Percentiles rank a stretch among this genome's conserved stretches.
Evolutionary conservation across 2,329 filamentous ascomycete genomes (phyloP).

Genomic region (Colletotrichum melonis): DNA sequence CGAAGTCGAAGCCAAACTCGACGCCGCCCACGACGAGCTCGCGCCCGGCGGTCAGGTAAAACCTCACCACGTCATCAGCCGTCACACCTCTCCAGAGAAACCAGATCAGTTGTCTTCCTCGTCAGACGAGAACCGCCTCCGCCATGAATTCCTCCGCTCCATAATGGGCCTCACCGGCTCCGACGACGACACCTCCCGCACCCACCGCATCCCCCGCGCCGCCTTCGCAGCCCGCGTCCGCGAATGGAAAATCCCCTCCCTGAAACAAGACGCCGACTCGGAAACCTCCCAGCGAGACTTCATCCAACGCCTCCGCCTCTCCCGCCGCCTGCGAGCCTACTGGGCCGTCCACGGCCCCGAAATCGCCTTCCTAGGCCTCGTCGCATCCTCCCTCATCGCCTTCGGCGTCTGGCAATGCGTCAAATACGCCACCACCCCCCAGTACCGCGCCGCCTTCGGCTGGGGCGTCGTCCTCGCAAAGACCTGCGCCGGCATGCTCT

Average conservation of each 20-base stretch:
- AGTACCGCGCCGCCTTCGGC: slow-evolving; percentile 62
- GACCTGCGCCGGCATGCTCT: slow-evolving; percentile 64
- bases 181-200: slow-evolving; percentile 47
- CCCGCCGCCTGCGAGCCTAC: slow-evolving; percentile 60
- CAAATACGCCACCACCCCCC: slow-evolving; percentile 58
- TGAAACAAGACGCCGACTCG: slow-evolving; percentile 59
- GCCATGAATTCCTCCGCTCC: slow-evolving; percentile 63
- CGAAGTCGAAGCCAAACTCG: slow-evolving; percentile 64
- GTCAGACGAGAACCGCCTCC: slow-evolving; percentile 46
- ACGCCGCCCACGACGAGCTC: slow-evolving; percentile 63
- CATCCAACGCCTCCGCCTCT: slow-evolving; percentile 55
- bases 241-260: slow-evolving; percentile 59
- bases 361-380: slow-evolving; percentile 59
- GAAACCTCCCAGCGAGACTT: slow-evolving; percentile 59
- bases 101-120: slow-evolving; percentile 36
- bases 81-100: slow-evolving; percentile 30
- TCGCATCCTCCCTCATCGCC: slow-evolving; percentile 58
- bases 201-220: slow-evolving; percentile 54
- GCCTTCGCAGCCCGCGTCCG: slow-evolving; percentile 58
- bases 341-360: slow-evolving; percentile 67
- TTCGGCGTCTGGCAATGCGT: slow-evolving; percentile 67
- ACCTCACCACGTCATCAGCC: slow-evolving; percentile 56
- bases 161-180: slow-evolving; percentile 57
- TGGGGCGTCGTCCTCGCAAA: slow-evolving; percentile 69
- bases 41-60: slow-evolving; percentile 52